Conservation (phyloP, 2,329 filamentous ascomycete genomes). For the Ascochyta pisi region DNA sequence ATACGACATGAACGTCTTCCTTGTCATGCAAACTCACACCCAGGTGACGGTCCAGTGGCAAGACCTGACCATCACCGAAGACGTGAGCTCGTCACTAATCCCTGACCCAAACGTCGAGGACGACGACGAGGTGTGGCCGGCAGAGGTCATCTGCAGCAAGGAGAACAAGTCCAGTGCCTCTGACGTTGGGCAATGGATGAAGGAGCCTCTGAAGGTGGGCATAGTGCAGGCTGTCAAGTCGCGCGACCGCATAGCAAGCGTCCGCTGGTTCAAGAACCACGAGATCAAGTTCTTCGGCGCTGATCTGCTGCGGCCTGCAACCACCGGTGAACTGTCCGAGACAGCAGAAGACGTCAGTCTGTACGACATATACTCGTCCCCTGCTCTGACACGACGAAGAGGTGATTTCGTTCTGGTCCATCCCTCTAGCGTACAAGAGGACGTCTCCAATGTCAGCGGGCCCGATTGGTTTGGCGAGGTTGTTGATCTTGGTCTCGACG, state of each 20-base stretch:
- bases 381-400: slow-evolving; percentile 56
- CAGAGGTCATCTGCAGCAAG: slow-evolving; percentile 60
- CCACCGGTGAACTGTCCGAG: slow-evolving; percentile 52
- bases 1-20: slow-evolving; percentile 66
- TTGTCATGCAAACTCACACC: slow-evolving; percentile 58
- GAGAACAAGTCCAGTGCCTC: slow-evolving; percentile 32
- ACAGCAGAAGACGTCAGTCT: slow-evolving; percentile 61
- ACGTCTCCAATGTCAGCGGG: slow-evolving; percentile 21
- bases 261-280: slow-evolving; percentile 60
- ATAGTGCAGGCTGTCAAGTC: slow-evolving; percentile 64
- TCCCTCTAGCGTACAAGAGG: slow-evolving; percentile 24
- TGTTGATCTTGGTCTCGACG: slow-evolving; percentile 61
- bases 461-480: slow-evolving; percentile 65
- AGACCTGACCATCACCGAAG: slow-evolving; percentile 59
- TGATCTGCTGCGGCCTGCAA: slow-evolving; percentile 52
- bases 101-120: slow-evolving; percentile 61
- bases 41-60: slow-evolving; percentile 66
- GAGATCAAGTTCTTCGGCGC: slow-evolving; percentile 42
- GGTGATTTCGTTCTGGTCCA: slow-evolving; percentile 63
- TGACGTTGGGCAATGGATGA: slow-evolving; percentile 38
- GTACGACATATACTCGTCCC: slow-evolving; percentile 63
- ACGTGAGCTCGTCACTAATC: slow-evolving; percentile 55
- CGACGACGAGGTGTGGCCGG: slow-evolving; percentile 64
- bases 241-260: slow-evolving; percentile 61
- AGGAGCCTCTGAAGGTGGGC: slow-evolving; percentile 59